These are phyloP conservation scores for Blepharisma undulans DNA, from an alignment of 169 alveolate species.

Conservation along the genomic window DNA sequence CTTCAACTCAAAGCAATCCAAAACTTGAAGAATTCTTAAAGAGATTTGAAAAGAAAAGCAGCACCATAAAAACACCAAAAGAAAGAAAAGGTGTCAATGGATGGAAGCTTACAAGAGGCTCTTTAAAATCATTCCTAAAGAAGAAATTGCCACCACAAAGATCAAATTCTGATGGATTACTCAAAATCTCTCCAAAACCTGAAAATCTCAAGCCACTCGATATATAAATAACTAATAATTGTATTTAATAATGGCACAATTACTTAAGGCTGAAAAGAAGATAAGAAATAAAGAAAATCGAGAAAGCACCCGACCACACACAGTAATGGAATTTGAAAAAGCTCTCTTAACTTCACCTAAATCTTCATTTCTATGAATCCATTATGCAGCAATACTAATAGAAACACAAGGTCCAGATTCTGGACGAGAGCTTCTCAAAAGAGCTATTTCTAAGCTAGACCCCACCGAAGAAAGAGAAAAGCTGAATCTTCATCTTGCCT, in stretches of 20 bases:
- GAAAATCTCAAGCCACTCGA: too few species aligned
- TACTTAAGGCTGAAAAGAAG: slow-evolving; percentile 31
- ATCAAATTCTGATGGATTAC: not conserved
- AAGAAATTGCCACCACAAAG: not conserved
- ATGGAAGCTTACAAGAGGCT: not conserved
- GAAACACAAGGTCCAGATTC: not conserved
- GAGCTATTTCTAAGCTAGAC: not conserved
- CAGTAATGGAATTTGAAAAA: slow-evolving; percentile 6
- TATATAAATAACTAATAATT: too few species aligned
- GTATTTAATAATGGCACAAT: not conserved
- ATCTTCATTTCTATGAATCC: slow-evolving; percentile 32
- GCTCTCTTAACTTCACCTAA: slow-evolving; percentile 34
- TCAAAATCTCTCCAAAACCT: not conserved
- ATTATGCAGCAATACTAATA: not conserved
- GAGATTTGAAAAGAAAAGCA: not conserved
- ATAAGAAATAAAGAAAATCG: slow-evolving; percentile 25
- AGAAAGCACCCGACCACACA: not conserved
- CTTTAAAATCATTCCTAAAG: not conserved
- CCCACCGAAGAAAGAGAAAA: slow-evolving; percentile 25
- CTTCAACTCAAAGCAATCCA: too few species aligned
- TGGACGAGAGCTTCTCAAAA: not conserved
- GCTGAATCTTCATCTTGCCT: slow-evolving; percentile 24
- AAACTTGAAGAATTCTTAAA: not conserved
- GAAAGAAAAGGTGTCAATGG: not conserved
- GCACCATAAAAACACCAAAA: not conserved